phyloP scores from a whole-genome alignment of 1,139 yeast species.

The Ashbya aceris region DNA sequence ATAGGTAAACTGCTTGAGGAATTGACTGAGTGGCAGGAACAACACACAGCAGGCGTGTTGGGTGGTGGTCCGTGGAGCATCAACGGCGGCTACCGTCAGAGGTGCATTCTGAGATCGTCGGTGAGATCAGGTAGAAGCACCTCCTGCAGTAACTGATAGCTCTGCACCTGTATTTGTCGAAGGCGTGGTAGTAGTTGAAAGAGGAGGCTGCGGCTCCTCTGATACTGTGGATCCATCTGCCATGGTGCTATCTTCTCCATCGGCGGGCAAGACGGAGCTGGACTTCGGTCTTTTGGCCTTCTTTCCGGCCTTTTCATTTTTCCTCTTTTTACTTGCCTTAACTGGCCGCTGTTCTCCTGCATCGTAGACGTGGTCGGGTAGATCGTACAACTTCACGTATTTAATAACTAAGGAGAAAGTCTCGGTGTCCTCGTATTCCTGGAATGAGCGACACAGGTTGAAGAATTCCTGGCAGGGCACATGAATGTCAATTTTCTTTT shows the following conservation, averaged over 20 bases:
- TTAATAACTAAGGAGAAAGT: slow-evolving; percentile 53
- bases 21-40: background rate
- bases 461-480: slow-evolving; percentile 87
- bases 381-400: slow-evolving; percentile 68
- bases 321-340: slow-evolving; percentile 41
- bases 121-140: slow-evolving; percentile 1
- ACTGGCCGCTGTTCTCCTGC: slow-evolving; percentile 72
- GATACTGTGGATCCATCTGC: slow-evolving; percentile 2
- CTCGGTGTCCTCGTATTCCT: slow-evolving; percentile 53
- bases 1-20: background rate
- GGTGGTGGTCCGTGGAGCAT: background rate
- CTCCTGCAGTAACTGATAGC: slow-evolving; percentile 2
- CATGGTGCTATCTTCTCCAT: slow-evolving; percentile 1
- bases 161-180: background rate
- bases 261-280: background rate
- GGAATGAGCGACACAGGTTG: slow-evolving; percentile 67
- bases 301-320: slow-evolving; percentile 26
- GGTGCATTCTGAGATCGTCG: too few species aligned
- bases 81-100: background rate
- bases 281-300: slow-evolving; percentile 23
- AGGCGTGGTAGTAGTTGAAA: background rate
- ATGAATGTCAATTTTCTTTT: slow-evolving; percentile 73
- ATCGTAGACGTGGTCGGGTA: slow-evolving; percentile 75
- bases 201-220: slow-evolving; percentile 1
- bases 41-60: background rate